phyloP scores from a whole-genome alignment of 192 early-diverging fungal genomes.

The Ambispora gerdemannii region DNA sequence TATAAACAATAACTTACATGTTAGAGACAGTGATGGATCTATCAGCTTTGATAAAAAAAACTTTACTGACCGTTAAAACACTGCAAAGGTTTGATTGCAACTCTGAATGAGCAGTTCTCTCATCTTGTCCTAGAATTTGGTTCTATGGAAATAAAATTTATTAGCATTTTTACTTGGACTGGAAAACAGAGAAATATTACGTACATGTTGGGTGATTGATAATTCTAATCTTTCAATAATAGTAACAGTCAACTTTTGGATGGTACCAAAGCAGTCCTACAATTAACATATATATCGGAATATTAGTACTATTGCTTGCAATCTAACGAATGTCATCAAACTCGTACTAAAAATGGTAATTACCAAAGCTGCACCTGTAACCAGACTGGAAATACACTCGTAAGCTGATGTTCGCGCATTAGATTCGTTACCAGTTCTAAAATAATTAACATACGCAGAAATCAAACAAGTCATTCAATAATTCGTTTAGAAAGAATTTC shows the following conservation, averaged over 20 bases:
- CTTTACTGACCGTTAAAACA: conserved; percentile 74
- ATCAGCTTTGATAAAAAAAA: too few species aligned
- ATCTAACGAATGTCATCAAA: too few species aligned
- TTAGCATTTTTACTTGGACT: neutral
- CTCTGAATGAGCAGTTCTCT: conserved; percentile 77
- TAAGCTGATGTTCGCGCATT: conserved; percentile 91
- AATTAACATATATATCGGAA: too few species aligned
- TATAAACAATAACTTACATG: conserved; percentile 26
- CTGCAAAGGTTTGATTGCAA: conserved; percentile 90
- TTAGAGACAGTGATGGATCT: too few species aligned
- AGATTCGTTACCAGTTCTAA: conserved; percentile 62
- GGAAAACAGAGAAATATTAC: conserved; percentile 6
- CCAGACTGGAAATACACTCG: conserved; percentile 86
- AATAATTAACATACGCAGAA: neutral
- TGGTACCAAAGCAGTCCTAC: conserved; percentile 71
- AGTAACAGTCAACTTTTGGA: conserved; percentile 70
- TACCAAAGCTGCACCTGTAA: conserved; percentile 61
- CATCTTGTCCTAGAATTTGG: conserved; percentile 81
- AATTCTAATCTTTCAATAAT: conserved; percentile 79
- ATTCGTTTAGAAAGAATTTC: neutral
- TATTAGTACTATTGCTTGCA: too few species aligned
- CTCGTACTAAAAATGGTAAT: conserved; percentile 28
- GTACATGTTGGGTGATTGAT: conserved; percentile 55
- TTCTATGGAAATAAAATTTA: conserved; percentile 39
- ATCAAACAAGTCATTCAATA: too few species aligned